phyloP scores from a whole-genome alignment of 257 asterid genomes.

The Penstemon davidsonii region DNA sequence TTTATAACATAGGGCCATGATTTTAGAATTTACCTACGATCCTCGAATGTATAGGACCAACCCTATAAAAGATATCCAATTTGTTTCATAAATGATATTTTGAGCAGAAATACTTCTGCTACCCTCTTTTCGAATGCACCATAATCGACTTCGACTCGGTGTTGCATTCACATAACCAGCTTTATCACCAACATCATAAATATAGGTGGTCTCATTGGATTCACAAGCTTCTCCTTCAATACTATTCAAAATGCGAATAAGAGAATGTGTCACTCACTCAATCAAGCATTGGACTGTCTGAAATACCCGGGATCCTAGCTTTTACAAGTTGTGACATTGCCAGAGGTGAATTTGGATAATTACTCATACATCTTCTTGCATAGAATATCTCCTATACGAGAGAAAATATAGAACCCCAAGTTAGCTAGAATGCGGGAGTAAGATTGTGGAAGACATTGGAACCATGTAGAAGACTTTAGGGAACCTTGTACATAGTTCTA shows the following conservation, averaged over 20 bases:
- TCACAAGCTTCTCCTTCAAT: conserved; percentile 29
- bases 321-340: conserved; percentile 65
- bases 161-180: conserved; percentile 43
- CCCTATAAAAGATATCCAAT: too few species aligned
- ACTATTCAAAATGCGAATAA: conserved; percentile 63
- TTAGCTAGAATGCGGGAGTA: conserved; percentile 81
- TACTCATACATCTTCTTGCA: conserved; percentile 83
- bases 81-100: conserved; percentile 2
- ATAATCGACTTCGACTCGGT: conserved; percentile 53
- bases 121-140: conserved; percentile 68
- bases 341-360: conserved; percentile 66
- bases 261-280: conserved; percentile 71
- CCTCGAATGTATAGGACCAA: too few species aligned
- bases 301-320: conserved; percentile 56
- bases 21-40: too few species aligned
- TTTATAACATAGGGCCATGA: too few species aligned
- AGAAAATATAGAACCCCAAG: conserved; percentile 70
- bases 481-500: too few species aligned
- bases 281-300: conserved; percentile 65
- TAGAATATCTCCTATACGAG: conserved; percentile 69
- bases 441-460: conserved; percentile 37
- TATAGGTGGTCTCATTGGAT: conserved; percentile 26
- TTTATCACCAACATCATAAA: conserved; percentile 28
- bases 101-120: conserved; percentile 51
- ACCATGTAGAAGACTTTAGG: too few species aligned